Evolutionary conservation across 495 filamentous ascomycete genomes (phyloP), one percentile per base, ranked within the genome.

Genomic region (Aspergillus olivimuriae): DNA sequence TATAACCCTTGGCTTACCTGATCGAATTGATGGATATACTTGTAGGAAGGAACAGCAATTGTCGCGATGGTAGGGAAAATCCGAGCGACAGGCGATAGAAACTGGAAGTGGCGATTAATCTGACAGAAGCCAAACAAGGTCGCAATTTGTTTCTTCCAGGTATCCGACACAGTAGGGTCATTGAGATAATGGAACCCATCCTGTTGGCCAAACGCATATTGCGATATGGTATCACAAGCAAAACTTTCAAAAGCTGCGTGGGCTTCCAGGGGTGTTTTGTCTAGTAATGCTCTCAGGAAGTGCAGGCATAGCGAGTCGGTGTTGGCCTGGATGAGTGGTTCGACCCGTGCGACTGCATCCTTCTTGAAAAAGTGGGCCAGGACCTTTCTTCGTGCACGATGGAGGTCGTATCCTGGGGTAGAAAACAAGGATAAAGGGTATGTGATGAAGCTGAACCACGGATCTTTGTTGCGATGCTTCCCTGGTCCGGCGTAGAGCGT

Each of bases 281-380:
- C 36, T 4, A 43, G 28, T 6, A 24, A 10, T 44, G 44, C 10
- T 1, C 15, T 5, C 26, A 36, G 31, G 38, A 50, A 50, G 14
- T 53, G 43, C 23, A 31, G 5, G 12, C 35, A 45, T 3, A 60
- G 37, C 2, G 31, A 16, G 28, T 53, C 28, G 1, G 56, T 34
- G 1, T 59, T 44, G 7, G 34, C 23, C 18, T 55, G 41, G 12
- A 73, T 57, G 15, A 62, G 52, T 4, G 43, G 34, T 35, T 72
- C 62, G 4, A 64, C 30, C 4, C 35, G 40, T 11, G 47, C 30
- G 14, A 70, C 57, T 39, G 62, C 57, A n/a, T 32, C 36, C 11
- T 59, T 58, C 8, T 57, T 62, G 47, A 77, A 77, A 50, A 70
- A 73, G 11, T 60, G 63, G 31, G 48, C 61, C 22, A 76, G 28